phyloP scores from a whole-genome alignment of 768 basidiomycete genomes.

The Hericium rajendrae region DNA sequence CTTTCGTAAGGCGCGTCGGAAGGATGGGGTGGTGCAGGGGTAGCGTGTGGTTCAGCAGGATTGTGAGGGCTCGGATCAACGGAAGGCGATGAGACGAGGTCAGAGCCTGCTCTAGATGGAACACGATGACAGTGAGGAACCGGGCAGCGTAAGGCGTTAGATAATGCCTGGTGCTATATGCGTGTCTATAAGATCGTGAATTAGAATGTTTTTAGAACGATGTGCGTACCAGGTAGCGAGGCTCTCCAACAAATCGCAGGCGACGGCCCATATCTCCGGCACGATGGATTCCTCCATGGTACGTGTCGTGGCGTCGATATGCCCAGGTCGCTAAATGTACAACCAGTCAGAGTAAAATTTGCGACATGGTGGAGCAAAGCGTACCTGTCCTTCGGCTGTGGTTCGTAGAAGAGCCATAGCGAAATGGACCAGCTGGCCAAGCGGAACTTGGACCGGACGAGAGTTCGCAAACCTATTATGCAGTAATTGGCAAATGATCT shows the following conservation, averaged over 20 bases:
- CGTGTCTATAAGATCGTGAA: not conserved
- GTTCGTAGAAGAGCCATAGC: conserved; percentile 37
- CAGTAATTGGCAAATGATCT: no score
- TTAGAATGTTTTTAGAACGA: not conserved
- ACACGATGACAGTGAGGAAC: conserved; percentile 41
- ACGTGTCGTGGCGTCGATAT: conserved; percentile 41
- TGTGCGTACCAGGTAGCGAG: conserved; percentile 40
- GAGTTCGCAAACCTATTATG: conserved; percentile 41
- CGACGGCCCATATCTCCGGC: conserved; percentile 42
- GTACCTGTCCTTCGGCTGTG: conserved; percentile 36
- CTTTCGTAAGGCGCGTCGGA: conserved; percentile 11
- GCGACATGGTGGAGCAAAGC: conserved; percentile 3
- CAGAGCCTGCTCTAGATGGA: conserved; percentile 51
- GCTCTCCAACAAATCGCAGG: conserved; percentile 39
- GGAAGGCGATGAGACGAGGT: conserved; percentile 27
- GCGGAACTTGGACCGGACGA: conserved; percentile 59
- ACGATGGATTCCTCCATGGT: conserved; percentile 45
- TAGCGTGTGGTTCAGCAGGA: conserved; percentile 6
- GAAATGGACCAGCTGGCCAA: conserved; percentile 53
- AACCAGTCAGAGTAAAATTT: conserved; percentile 3
- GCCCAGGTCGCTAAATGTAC: conserved; percentile 32
- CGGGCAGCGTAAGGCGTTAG: conserved; percentile 47
- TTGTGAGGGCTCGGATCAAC: conserved; percentile 6
- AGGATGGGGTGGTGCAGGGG: conserved; percentile 3
- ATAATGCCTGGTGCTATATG: conserved; percentile 39